Evolutionary conservation across 1,284 basidiomycete species (phyloP).

Genomic region (Microbotryum scabiosae): DNA sequence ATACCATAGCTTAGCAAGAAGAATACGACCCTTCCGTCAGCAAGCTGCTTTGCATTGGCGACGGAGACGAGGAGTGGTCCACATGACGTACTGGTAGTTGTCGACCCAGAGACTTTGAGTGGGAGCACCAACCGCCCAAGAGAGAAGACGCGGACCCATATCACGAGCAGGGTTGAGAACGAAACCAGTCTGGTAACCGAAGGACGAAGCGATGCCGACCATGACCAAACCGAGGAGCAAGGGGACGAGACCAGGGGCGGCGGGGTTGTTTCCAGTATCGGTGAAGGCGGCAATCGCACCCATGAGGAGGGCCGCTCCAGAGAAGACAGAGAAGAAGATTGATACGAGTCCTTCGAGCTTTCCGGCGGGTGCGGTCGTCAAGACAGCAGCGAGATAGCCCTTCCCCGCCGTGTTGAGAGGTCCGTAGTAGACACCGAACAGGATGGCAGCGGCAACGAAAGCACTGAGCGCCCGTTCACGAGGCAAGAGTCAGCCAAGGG

Average conservation of each 20-base stretch:
- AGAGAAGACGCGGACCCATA: constrained; percentile 54
- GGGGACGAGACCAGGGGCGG: constrained; percentile 10
- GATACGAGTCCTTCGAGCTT: background rate
- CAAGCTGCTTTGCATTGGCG: background rate
- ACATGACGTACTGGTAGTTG: constrained; percentile 3
- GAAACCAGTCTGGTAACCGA: constrained; percentile 38
- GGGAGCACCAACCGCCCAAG: constrained; percentile 37
- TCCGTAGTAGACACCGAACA: constrained; percentile 1
- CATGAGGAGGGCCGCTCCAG: constrained; percentile 5
- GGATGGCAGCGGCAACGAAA: background rate
- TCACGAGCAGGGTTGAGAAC: constrained; percentile 60
- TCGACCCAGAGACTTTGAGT: constrained; percentile 1
- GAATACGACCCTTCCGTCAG: background rate
- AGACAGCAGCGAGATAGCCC: background rate
- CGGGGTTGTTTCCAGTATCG: constrained; percentile 12
- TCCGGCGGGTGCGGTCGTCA: constrained; percentile 6
- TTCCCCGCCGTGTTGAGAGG: constrained; percentile 1
- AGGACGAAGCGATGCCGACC: constrained; percentile 7
- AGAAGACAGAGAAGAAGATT: constrained; percentile 11
- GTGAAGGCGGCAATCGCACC: constrained; percentile 6
- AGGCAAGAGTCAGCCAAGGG: constrained; percentile 40
- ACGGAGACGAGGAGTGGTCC: background rate
- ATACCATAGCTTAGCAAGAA: background rate
- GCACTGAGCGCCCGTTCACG: background rate
- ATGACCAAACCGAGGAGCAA: constrained; percentile 11